Evolutionary conservation across 768 basidiomycete genomes (phyloP), one percentile per base, ranked within the genome.

Genomic region (Pisolithus tinctorius): DNA sequence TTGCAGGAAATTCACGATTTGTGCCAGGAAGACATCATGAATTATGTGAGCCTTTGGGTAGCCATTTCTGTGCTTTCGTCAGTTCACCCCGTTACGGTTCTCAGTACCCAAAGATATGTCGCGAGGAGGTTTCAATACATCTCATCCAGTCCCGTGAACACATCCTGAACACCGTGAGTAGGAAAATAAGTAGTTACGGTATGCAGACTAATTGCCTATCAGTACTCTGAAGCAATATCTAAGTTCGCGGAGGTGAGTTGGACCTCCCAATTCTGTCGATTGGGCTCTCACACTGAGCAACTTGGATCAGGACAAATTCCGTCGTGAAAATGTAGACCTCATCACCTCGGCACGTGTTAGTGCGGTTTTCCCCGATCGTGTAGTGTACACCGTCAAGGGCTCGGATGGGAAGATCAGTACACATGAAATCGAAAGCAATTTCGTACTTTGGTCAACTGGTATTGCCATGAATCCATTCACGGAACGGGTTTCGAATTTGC

Each of bases 391-490:
- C 6, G 69, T 69, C 51, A 82, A 80, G 54, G 78, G 80, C 55
- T 69, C 74, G 20, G 76, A 84, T 44, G 88, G 88, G 27, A 76
- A 81, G 58, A 77, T 76, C 4, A 69, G 70, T 49, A 72, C 79
- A 50, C 78, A 81, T 53, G 70, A 74, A 46, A 82, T 98, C 53
- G 86, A 89, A 6, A 79, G 81, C 42, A 95, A 96, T 53, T 97
- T 98, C 66, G 88, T 93, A 23, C 75, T 99, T 0, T 99, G 96
- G 96, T 89, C 86, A 29, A 99, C 86, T 1, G 87, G 86, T 16
- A 89, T 89, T 64, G 89, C 95, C 1, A 98, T 97, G 95, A 96
- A 95, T 69, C 93, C 94, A 4, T 91, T 98, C 68, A 84, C 91
- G 2, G 69, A 80, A 59, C 83, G 88, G 36, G 77, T 97, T 11